These are phyloP conservation scores for Anaeramoeba ignava DNA, from an alignment of 78 protist species.

Conservation along the genomic window DNA sequence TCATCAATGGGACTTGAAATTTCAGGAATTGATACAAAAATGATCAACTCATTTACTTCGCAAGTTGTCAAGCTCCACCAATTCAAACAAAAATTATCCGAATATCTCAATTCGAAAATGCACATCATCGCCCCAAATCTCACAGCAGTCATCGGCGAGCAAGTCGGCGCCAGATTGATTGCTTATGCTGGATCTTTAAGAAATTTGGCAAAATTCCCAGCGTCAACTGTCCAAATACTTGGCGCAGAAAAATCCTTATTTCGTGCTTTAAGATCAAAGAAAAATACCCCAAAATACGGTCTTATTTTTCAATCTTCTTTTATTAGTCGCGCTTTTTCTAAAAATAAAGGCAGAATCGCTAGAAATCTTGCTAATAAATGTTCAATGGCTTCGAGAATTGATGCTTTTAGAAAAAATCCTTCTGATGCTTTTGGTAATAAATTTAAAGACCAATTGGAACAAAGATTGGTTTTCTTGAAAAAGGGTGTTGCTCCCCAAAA, in stretches of 20 bases:
- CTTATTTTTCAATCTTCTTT: conserved; percentile 83
- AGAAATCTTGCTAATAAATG: conserved; percentile 95
- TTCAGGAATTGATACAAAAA: conserved; percentile 56
- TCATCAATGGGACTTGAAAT: conserved; percentile 77
- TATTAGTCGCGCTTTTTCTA: conserved; percentile 63
- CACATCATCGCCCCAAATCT: conserved; percentile 91
- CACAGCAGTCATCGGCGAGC: conserved; percentile 84
- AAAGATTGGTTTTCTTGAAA: conserved; percentile 67
- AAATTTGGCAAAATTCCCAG: conserved; percentile 96
- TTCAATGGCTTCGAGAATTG: conserved; percentile 88
- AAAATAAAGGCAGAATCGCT: conserved; percentile 93
- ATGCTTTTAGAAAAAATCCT: conserved; percentile 53
- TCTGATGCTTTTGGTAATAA: conserved; percentile 57
- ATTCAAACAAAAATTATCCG: conserved; percentile 53
- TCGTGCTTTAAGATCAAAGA: conserved; percentile 76
- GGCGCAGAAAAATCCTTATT: conserved; percentile 99
- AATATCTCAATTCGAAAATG: conserved; percentile 82
- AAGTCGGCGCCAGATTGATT: conserved; percentile 66
- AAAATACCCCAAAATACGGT: conserved; percentile 96
- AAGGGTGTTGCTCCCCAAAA: conserved; percentile 64
- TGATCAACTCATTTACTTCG: conserved; percentile 61
- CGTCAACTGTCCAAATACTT: conserved; percentile 98
- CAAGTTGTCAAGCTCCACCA: conserved; percentile 69
- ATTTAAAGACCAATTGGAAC: conserved; percentile 73
- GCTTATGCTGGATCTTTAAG: conserved; percentile 60